These are phyloP conservation scores for Neopestalotiopsis sp. DNA, from an alignment of 2,329 filamentous ascomycete genomes.

Conservation along the genomic window DNA sequence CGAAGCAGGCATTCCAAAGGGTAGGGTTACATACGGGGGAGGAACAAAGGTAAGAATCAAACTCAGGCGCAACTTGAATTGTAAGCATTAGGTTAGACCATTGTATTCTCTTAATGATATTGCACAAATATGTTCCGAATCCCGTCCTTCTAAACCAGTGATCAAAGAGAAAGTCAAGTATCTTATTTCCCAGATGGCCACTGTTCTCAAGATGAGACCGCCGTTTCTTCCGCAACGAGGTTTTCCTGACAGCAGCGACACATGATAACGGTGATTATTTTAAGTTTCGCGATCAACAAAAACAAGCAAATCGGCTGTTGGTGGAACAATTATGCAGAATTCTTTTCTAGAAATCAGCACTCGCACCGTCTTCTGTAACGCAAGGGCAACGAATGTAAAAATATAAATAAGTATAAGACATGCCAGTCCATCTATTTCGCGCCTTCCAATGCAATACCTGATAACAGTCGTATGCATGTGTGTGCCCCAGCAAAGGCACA, in stretches of 20 bases:
- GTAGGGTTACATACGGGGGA: neutral
- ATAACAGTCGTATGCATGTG: neutral
- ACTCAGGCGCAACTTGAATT: neutral
- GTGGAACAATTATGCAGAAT: neutral
- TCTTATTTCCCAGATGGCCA: conserved; percentile 12
- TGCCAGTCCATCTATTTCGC: neutral
- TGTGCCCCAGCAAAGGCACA: neutral
- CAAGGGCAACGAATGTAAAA: neutral
- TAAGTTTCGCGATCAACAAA: neutral
- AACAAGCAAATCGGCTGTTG: neutral
- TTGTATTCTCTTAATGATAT: neutral
- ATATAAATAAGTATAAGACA: neutral
- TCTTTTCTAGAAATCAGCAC: neutral
- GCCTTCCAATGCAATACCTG: neutral
- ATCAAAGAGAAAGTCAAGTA: conserved; percentile 11
- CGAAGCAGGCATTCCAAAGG: neutral
- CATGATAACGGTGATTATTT: neutral
- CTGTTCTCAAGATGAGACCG: conserved; percentile 3
- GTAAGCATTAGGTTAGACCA: neutral
- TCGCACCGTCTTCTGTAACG: neutral
- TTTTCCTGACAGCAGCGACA: too few species aligned
- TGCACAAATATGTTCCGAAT: neutral
- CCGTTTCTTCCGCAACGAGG: neutral
- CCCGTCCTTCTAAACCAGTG: neutral
- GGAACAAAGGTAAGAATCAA: neutral